A percentile compares a stretch with the other conserved stretches of the same genome.
phyloP scores from a whole-genome alignment of 1,284 basidiomycete species.

The Chondrostereum purpureum region DNA sequence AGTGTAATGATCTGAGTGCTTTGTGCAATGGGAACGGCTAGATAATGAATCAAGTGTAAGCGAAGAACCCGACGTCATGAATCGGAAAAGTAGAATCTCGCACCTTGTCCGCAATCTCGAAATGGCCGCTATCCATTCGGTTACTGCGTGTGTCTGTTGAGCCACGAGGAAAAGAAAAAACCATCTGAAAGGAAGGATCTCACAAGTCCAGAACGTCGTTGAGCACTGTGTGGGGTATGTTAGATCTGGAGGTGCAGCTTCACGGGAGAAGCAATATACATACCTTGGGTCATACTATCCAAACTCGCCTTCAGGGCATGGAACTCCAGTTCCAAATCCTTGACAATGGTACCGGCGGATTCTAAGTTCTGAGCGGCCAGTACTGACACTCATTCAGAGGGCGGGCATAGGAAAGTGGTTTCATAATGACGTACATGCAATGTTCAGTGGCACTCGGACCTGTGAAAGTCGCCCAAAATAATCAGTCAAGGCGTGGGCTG shows the following conservation, averaged over 20 bases:
- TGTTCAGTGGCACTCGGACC: constrained; percentile 88
- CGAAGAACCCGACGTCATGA: constrained; percentile 41
- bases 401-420: too few relatives aligned
- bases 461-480: constrained; percentile 33
- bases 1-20: constrained; percentile 61
- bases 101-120: constrained; percentile 62
- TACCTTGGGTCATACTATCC: constrained; percentile 86
- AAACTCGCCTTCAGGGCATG: constrained; percentile 76
- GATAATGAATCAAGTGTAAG: too few relatives aligned
- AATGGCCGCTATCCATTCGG: constrained; percentile 76
- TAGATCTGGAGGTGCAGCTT: neutral
- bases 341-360: constrained; percentile 57
- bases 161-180: constrained; percentile 3
- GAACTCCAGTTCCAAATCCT: constrained; percentile 72
- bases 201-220: constrained; percentile 86
- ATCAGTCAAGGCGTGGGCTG: too few relatives aligned
- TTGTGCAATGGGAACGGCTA: constrained; percentile 69
- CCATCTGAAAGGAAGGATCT: constrained; percentile 22
- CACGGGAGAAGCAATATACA: constrained; percentile 12
- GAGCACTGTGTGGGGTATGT: constrained; percentile 48
- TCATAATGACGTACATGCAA: constrained; percentile 56
- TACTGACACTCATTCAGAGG: constrained; percentile 21
- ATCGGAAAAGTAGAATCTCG: constrained; percentile 8
- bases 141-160: constrained; percentile 27
- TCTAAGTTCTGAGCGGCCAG: constrained; percentile 88